Percentiles rank a stretch among this genome's conserved stretches.
Evolutionary conservation across 306 rosid species (phyloP).

Genomic region (Cucurbita maxima): DNA sequence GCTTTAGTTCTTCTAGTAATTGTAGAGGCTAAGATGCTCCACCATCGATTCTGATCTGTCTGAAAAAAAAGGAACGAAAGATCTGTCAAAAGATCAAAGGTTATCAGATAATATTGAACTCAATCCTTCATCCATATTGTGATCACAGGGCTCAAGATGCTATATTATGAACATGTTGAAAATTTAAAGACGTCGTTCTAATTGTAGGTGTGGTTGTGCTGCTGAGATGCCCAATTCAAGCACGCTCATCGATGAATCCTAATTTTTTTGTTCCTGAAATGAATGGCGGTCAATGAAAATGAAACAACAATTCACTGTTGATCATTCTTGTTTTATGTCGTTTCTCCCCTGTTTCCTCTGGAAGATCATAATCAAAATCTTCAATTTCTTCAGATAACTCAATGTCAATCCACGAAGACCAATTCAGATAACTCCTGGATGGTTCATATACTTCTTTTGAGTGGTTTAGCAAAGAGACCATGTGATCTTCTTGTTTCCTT

Average conservation of each 20-base stretch:
- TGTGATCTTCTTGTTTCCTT: constrained; percentile 29
- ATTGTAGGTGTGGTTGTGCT: neutral
- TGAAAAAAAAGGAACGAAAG: neutral
- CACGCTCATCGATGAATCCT: neutral
- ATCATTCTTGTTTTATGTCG: neutral
- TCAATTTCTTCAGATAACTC: constrained; percentile 53
- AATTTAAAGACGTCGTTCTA: neutral
- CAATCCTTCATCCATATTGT: neutral
- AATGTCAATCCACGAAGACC: constrained; percentile 41
- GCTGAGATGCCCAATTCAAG: neutral
- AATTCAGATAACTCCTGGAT: constrained; percentile 25
- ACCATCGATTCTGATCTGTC: neutral
- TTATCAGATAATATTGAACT: neutral
- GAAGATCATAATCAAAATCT: constrained; percentile 47
- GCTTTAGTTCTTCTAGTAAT: neutral
- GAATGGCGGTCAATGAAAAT: neutral
- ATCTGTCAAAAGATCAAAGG: neutral
- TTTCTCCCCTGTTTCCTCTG: constrained; percentile 28
- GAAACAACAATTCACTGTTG: neutral
- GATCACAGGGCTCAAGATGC: neutral
- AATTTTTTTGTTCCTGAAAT: neutral
- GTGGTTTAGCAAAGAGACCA: constrained; percentile 28
- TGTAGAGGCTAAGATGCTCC: neutral
- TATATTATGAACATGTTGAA: neutral
- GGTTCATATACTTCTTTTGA: constrained; percentile 44